A percentile compares a stretch with the other conserved stretches of the same genome.
Conservation (phyloP, 2,329 filamentous ascomycete genomes). For the Sphaerostilbella broomeana region DNA sequence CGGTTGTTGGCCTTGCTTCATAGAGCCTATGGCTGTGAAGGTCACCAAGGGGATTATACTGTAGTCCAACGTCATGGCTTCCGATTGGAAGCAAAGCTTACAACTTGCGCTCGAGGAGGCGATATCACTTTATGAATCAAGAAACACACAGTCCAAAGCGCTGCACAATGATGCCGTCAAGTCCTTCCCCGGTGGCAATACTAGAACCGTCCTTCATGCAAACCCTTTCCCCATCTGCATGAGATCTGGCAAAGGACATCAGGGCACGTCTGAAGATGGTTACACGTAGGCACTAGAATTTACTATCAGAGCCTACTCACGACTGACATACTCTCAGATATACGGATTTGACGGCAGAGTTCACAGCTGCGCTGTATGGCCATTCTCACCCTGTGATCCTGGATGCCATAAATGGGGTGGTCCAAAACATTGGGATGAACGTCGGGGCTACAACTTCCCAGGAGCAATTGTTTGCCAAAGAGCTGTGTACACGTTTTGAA, state of each 20-base stretch:
- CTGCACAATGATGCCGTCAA: slow-evolving; percentile 33
- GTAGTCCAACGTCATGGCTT: background rate
- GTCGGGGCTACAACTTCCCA: slow-evolving; percentile 46
- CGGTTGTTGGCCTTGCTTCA: too few species aligned
- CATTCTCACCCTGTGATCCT: slow-evolving; percentile 54
- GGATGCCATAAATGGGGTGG: slow-evolving; percentile 37
- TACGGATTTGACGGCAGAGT: slow-evolving; percentile 56
- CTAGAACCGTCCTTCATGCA: slow-evolving; percentile 37
- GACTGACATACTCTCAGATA: slow-evolving; percentile 32
- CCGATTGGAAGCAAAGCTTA: background rate
- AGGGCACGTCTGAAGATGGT: slow-evolving; percentile 36
- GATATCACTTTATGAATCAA: slow-evolving; percentile 26
- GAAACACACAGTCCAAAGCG: slow-evolving; percentile 32
- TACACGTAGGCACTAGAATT: slow-evolving; percentile 22
- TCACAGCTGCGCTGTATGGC: slow-evolving; percentile 59
- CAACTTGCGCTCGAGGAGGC: slow-evolving; percentile 27
- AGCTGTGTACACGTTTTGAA: slow-evolving; percentile 48
- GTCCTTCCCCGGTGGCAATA: slow-evolving; percentile 40
- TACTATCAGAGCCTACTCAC: background rate
- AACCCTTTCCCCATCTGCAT: slow-evolving; percentile 39
- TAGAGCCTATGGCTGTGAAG: too few species aligned
- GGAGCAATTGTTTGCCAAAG: slow-evolving; percentile 44
- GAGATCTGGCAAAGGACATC: slow-evolving; percentile 29
- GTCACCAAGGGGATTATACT: too few species aligned
- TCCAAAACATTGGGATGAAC: slow-evolving; percentile 44